A percentile compares a stretch with the other conserved stretches of the same genome.
Conservation (phyloP, 2,329 filamentous ascomycete genomes). For the Penicillium sp. region DNA sequence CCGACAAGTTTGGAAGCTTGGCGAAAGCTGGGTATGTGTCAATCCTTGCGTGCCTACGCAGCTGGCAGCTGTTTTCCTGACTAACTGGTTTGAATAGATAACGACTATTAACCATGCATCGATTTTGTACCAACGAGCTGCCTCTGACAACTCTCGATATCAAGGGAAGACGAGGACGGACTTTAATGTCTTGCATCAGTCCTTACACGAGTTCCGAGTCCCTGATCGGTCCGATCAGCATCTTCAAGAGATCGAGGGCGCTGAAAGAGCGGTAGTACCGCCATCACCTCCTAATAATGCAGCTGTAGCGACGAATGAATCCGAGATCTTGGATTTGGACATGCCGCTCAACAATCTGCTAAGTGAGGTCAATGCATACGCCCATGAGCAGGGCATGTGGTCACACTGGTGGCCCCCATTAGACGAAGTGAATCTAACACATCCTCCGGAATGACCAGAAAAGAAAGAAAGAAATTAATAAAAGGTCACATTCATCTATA, state of each 20-base stretch:
- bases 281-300: not conserved
- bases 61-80: not conserved
- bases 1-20: constrained; percentile 16
- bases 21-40: constrained; percentile 15
- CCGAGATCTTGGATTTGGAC: constrained; percentile 13
- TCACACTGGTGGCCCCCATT: constrained; percentile 18
- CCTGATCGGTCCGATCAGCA: constrained; percentile 16
- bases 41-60: not conserved
- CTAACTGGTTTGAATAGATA: constrained; percentile 5
- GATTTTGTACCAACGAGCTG: constrained; percentile 19
- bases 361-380: constrained; percentile 16
- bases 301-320: constrained; percentile 1
- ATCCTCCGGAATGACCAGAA: not conserved
- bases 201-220: constrained; percentile 19
- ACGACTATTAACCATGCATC: constrained; percentile 17
- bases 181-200: constrained; percentile 18
- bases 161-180: constrained; percentile 18
- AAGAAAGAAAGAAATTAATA: not conserved
- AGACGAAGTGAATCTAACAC: constrained; percentile 12
- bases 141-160: constrained; percentile 13
- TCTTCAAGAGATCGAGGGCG: constrained; percentile 19
- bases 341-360: constrained; percentile 16
- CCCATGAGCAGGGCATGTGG: constrained; percentile 18
- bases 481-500: not conserved
- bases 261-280: constrained; percentile 7